Conservation (phyloP, 805 yeast species). For the Teunomyces lycoperdinae region DNA sequence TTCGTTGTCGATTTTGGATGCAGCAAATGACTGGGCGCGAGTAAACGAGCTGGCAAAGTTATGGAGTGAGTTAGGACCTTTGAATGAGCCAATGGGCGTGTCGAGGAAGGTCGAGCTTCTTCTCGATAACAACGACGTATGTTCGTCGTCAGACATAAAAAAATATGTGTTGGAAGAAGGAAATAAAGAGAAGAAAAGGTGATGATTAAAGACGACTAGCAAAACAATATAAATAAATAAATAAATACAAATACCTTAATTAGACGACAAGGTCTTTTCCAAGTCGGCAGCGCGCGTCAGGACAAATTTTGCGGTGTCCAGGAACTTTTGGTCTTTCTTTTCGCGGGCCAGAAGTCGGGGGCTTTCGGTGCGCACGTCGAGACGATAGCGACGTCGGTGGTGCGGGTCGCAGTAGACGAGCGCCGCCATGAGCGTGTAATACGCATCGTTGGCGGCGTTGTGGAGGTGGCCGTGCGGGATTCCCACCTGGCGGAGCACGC, state of each 20-base stretch:
- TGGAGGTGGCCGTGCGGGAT: slow-evolving; percentile 25
- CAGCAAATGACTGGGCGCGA: slow-evolving; percentile 35
- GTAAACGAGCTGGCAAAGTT: slow-evolving; percentile 41
- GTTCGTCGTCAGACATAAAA: slow-evolving; percentile 8
- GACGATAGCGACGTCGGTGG: slow-evolving; percentile 10
- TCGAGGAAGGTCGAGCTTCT: slow-evolving; percentile 10
- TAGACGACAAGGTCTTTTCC: background rate
- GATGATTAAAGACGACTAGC: background rate
- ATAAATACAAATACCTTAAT: too few species aligned
- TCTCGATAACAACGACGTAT: slow-evolving; percentile 6
- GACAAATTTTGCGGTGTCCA: slow-evolving; percentile 7
- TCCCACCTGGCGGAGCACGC: slow-evolving; percentile 16
- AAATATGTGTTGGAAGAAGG: background rate
- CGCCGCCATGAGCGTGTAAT: slow-evolving; percentile 25
- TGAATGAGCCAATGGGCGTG: slow-evolving; percentile 15
- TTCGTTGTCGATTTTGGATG: slow-evolving; percentile 17
- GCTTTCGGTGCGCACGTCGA: slow-evolving; percentile 12
- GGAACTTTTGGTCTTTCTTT: slow-evolving; percentile 12
- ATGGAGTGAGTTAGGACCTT: slow-evolving; percentile 34
- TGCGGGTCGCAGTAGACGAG: slow-evolving; percentile 22
- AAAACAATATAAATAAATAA: too few species aligned
- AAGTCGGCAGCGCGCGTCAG: background rate
- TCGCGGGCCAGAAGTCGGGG: slow-evolving; percentile 2
- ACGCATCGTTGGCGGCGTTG: slow-evolving; percentile 30
- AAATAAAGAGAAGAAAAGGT: background rate